Evolutionary conservation across 2,329 filamentous ascomycete species (phyloP).

Genomic region (Aspergillus latus): DNA sequence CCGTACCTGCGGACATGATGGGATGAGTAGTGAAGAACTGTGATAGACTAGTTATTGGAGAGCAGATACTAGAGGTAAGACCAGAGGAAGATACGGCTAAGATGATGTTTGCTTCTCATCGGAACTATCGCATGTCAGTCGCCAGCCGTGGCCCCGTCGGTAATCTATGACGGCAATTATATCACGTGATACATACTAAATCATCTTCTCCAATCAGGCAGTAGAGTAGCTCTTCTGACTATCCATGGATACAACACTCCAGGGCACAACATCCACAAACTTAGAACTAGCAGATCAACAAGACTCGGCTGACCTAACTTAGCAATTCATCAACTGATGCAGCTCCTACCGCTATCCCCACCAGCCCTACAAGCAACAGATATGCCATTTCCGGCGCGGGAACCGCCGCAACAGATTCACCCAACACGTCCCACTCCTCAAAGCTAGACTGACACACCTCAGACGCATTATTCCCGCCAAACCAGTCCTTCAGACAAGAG

Average conservation of each 20-base stretch:
- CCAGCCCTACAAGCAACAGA: background rate
- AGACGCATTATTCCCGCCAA: constrained; percentile 4
- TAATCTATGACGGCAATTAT: background rate
- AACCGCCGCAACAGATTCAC: background rate
- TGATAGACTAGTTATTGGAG: background rate
- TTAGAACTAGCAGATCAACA: too few species aligned
- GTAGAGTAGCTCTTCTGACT: too few species aligned
- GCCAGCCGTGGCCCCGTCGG: background rate
- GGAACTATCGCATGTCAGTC: background rate
- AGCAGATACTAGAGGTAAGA: background rate
- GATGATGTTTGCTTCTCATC: background rate
- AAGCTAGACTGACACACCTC: background rate
- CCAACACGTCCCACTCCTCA: background rate
- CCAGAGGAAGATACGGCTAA: background rate
- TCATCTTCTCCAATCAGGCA: too few species aligned
- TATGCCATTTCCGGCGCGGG: background rate
- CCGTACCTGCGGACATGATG: constrained; percentile 23
- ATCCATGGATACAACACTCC: too few species aligned
- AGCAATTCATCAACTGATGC: background rate
- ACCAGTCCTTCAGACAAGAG: constrained; percentile 5
- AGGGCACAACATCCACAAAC: too few species aligned
- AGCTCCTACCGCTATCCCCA: background rate
- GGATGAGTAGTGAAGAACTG: background rate
- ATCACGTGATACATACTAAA: too few species aligned
- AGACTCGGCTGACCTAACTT: too few species aligned